phyloP scores from a whole-genome alignment of 257 asterid genomes.

The Solanum habrochaites region DNA sequence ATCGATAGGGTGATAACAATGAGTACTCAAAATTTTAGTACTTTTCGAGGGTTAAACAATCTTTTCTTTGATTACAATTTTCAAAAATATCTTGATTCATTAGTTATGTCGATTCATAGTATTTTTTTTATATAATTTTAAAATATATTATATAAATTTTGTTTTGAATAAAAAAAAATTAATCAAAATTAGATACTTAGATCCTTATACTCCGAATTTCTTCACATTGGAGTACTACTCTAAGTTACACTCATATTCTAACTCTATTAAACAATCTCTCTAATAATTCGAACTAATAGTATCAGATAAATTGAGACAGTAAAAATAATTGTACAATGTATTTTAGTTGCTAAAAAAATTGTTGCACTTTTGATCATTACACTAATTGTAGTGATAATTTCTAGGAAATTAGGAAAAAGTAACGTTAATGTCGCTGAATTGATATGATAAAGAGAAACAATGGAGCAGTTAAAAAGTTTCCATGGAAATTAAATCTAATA shows the following conservation, averaged over 20 bases:
- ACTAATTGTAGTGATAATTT: slow-evolving; percentile 12
- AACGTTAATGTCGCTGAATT: slow-evolving; percentile 37
- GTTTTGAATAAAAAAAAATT: no score
- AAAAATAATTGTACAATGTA: rapidly evolving
- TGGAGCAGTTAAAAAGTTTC: slow-evolving; percentile 47
- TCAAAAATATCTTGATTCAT: background rate
- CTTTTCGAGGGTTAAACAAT: background rate
- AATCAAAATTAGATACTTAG: background rate
- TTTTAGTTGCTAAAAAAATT: background rate
- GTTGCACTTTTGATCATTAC: background rate
- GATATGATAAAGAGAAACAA: slow-evolving; percentile 64
- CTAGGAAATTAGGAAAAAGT: slow-evolving; percentile 25
- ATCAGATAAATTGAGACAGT: background rate
- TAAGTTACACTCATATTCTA: background rate
- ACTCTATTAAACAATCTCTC: background rate
- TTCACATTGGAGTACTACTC: background rate
- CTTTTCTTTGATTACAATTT: background rate
- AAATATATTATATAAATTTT: background rate
- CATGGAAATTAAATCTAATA: slow-evolving; percentile 39
- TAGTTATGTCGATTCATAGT: background rate
- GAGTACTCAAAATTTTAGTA: background rate
- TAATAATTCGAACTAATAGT: background rate
- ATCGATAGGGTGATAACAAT: background rate
- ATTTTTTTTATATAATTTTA: background rate
- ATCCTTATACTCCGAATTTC: background rate